Evolutionary conservation across 352 stramenopile species (phyloP), one percentile per base, ranked within the genome.

Genomic region (Phytophthora tubulina): DNA sequence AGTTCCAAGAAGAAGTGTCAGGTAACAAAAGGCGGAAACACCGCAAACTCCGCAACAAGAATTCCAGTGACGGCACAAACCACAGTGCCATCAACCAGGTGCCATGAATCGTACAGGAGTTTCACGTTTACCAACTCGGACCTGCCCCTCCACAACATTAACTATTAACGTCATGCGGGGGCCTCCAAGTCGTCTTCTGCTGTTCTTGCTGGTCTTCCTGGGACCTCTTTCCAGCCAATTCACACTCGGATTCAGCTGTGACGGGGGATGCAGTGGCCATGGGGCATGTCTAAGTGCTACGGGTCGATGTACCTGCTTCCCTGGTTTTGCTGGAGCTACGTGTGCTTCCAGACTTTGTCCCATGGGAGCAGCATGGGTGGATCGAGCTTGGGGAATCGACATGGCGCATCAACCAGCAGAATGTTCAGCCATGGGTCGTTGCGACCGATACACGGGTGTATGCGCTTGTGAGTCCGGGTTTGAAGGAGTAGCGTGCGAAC

Each of bases 191-290:
- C 38, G 45, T 39, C 27, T 68, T 11, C 32, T 69, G 35, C 33
- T 72, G 17, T 27, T 73, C 21, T 51, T 57, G 3, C 8, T 76
- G 6, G 44, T 65, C 36, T 30, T 62, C 13, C 48, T 57, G 11
- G 21, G 42, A 9, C 14, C 44, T 33, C 44, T 58, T 63, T 15
- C 17, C 42, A 36, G 11, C 13, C 8, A 50, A 36, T 58, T 67
- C 11, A 44, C 41, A 15, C 33, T 61, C 42, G 59, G 59, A 41
- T 70, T 87, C 63, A 87, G 67, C n/a, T 94, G 81, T 44, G 83
- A 91, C 56, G 86, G 86, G 79, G 90, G 89, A 60, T 99, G 95
- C 74, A 97, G 82, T 38, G 94, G 93, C 9, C 79, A 91, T 45
- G 86, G 85, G 17, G 75, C 75, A 0, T 94, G 85, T 31, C 78